These are phyloP conservation scores for Lippia alba DNA, from an alignment of 305 asterid genomes.

Conservation along the genomic window DNA sequence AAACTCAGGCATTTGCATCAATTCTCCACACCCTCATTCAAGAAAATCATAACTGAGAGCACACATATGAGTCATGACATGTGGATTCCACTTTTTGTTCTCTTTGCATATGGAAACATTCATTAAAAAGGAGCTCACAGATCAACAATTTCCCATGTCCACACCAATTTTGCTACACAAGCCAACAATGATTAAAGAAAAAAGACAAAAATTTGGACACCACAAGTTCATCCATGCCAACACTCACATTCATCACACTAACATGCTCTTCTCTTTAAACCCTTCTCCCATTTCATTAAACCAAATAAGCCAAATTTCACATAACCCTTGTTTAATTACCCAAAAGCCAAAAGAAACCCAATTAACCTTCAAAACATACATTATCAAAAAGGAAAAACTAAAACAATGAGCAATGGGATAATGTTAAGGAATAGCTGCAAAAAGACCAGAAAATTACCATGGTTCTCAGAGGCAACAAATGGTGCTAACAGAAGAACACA, in stretches of 20 bases:
- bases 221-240: conserved; percentile 10
- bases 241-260: conserved; percentile 1
- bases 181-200: neutral
- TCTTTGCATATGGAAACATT: neutral
- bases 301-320: neutral
- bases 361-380: conserved; percentile 4
- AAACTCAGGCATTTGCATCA: neutral
- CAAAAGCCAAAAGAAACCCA: neutral
- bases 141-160: neutral
- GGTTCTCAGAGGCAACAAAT: conserved; percentile 55
- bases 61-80: neutral
- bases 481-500: conserved; percentile 44
- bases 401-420: conserved; percentile 1
- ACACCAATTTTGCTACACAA: neutral
- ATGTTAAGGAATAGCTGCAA: neutral
- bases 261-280: neutral
- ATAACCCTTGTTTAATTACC: neutral
- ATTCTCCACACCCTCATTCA: neutral
- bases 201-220: neutral
- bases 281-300: conserved; percentile 10
- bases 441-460: conserved; percentile 45
- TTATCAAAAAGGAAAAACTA: neutral
- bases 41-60: neutral
- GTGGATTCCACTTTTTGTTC: neutral
- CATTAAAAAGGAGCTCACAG: neutral